phyloP scores from a whole-genome alignment of 257 asterid species.

The Penstemon newberryi region DNA sequence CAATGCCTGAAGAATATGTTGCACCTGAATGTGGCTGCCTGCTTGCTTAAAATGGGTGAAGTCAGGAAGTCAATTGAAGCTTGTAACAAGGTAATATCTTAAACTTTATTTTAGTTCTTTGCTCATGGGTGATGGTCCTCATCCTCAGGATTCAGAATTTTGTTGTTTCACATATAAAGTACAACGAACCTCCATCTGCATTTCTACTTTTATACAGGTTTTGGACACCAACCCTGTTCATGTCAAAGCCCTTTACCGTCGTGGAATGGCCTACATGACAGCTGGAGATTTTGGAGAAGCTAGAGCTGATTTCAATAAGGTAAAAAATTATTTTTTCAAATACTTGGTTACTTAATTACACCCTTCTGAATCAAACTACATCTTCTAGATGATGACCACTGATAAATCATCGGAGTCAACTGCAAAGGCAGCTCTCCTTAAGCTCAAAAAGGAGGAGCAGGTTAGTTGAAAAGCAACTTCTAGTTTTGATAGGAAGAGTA shows the following conservation, averaged over 20 bases:
- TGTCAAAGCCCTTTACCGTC: slow-evolving; percentile 88
- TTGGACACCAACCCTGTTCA: slow-evolving; percentile 88
- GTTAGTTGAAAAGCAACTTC: slow-evolving; percentile 37
- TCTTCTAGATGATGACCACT: slow-evolving; percentile 66
- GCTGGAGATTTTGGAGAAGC: slow-evolving; percentile 92
- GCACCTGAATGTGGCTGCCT: slow-evolving; percentile 96
- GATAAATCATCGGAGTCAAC: slow-evolving; percentile 81
- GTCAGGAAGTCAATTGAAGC: slow-evolving; percentile 79
- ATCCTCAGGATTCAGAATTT: not conserved
- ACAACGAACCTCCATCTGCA: slow-evolving; percentile 8
- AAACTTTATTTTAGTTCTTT: slow-evolving; percentile 2
- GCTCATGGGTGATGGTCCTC: not conserved
- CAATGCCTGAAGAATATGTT: slow-evolving; percentile 65
- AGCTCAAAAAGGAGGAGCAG: slow-evolving; percentile 92
- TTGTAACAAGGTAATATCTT: slow-evolving; percentile 77
- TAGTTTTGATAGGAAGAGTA: not conserved
- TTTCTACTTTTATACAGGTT: slow-evolving; percentile 48
- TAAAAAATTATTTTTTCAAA: slow-evolving; percentile 13
- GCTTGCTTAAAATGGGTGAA: slow-evolving; percentile 90
- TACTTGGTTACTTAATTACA: not conserved
- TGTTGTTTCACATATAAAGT: not conserved
- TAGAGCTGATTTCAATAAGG: slow-evolving; percentile 86
- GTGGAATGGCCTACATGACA: slow-evolving; percentile 94
- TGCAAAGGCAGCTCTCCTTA: slow-evolving; percentile 81
- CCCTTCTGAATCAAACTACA: slow-evolving; percentile 17